Evolutionary conservation across 352 stramenopile species (phyloP), one percentile per base, ranked within the genome.

Genomic region (Phytophthora cryptogea): DNA sequence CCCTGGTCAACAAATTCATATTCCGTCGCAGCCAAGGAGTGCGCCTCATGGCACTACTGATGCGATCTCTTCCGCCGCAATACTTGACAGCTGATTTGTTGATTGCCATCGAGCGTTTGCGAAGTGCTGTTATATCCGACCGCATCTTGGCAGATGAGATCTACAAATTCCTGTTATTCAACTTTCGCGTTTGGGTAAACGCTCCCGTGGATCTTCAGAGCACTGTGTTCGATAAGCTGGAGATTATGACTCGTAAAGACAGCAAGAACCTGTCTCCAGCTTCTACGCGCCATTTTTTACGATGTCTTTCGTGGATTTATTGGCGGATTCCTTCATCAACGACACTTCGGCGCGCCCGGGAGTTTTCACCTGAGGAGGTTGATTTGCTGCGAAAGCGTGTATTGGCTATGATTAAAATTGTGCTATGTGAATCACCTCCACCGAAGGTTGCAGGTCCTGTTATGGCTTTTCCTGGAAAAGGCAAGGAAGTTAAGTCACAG

Each of bases 1-100:
- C 86, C 28, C 70, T 88, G 17, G 82, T 93, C 30, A 95, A 95
- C 70, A 93, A 95, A 58, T 90, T 93, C 63, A 91, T 88, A 23
- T 94, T 90, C 40, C 79, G 85, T 46, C 76, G 85, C 31, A 82
- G 85, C 49, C 82, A 91, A 70, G 83, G 81, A 27, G 83, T 94
- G 17, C 81, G 81, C 0, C 51, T 92, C 14, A 87, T 87, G 28
- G 78, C 83, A 4, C 37, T 94, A 39, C 57, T 94, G 11, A 54
- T 94, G 35, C 80, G 80, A 1, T 90, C 83, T 9, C 54, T 94
- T 39, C 76, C 85, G 10, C 75, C 80, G 17, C 43, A 68, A 10
- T 93, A 92, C 59, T 61, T 95, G 44, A 92, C 86, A 2, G 14
- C 54, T 0, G 83, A 93, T 50, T 33, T 95, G 11, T 50, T 93